phyloP scores from a whole-genome alignment of 495 filamentous ascomycete genomes.

The Diplogelasinospora grovesii region DNA sequence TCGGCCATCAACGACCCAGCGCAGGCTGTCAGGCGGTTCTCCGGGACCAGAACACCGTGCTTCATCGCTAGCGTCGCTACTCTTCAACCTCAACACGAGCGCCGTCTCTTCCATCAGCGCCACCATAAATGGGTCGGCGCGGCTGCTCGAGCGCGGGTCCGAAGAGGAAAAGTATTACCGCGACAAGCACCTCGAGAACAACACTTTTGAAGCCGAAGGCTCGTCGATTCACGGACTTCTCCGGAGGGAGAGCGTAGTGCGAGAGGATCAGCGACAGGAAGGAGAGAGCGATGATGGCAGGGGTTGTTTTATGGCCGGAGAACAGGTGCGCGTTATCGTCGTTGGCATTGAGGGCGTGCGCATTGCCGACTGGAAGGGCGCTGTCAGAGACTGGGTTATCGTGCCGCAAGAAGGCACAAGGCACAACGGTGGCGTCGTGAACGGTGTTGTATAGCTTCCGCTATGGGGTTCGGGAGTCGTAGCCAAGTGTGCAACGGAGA shows the following conservation, averaged over 20 bases:
- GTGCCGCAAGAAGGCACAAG: conserved; percentile 39
- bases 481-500: no score
- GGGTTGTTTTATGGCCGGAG: conserved; percentile 59
- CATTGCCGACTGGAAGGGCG: conserved; percentile 77
- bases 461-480: no score
- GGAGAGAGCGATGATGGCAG: conserved; percentile 44
- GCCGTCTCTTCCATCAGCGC: conserved; percentile 85
- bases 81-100: conserved; percentile 84
- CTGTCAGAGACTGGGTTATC: conserved; percentile 66
- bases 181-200: conserved; percentile 79
- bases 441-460: no score
- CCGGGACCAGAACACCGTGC: conserved; percentile 54
- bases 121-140: conserved; percentile 81
- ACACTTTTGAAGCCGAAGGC: conserved; percentile 62
- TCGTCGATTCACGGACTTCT: conserved; percentile 41
- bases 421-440: conserved; percentile 26
- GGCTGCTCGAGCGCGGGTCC: conserved; percentile 60
- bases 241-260: conserved; percentile 29
- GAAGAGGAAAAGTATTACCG: conserved; percentile 80
- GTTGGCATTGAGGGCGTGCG: conserved; percentile 68
- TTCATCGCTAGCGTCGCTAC: conserved; percentile 71
- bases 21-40: conserved; percentile 49
- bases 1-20: conserved; percentile 73
- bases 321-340: conserved; percentile 65
- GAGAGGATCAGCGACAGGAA: conserved; percentile 12